phyloP scores from a whole-genome alignment of 2,329 filamentous ascomycete genomes.

The Huntiella savannae region DNA sequence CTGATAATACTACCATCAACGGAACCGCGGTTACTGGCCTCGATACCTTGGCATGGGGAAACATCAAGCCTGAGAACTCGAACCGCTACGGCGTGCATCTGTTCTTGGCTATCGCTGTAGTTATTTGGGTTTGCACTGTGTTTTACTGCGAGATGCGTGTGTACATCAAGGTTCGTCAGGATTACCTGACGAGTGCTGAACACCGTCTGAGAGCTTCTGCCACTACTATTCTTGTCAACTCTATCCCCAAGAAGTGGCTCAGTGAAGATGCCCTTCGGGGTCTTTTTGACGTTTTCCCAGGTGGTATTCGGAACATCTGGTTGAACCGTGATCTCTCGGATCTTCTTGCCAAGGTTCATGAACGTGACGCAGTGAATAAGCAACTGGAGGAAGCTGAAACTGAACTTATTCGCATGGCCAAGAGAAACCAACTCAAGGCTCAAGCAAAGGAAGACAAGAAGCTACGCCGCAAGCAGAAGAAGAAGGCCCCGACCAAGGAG shows the following conservation, averaged over 20 bases:
- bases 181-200: constrained; percentile 84
- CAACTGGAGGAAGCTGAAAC: constrained; percentile 69
- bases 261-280: constrained; percentile 61
- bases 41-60: constrained; percentile 73
- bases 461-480: constrained; percentile 31
- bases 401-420: constrained; percentile 59
- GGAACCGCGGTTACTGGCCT: constrained; percentile 35
- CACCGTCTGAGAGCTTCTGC: constrained; percentile 85
- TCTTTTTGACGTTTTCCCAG: constrained; percentile 89
- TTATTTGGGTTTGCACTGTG: constrained; percentile 71
- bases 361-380: constrained; percentile 50
- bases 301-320: constrained; percentile 90
- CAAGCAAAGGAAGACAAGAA: constrained; percentile 45
- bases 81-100: constrained; percentile 69
- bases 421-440: constrained; percentile 58
- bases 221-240: constrained; percentile 83
- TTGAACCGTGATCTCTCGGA: constrained; percentile 78
- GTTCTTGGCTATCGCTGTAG: constrained; percentile 55
- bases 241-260: constrained; percentile 82
- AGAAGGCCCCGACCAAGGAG: constrained; percentile 30
- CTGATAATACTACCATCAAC: constrained; percentile 12
- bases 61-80: constrained; percentile 48
- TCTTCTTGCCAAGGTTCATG: constrained; percentile 65
- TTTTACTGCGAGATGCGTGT: constrained; percentile 72
- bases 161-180: constrained; percentile 84